Evolutionary conservation across 148 eudicot genomes (phyloP).

Genomic region (Cornus controversa): DNA sequence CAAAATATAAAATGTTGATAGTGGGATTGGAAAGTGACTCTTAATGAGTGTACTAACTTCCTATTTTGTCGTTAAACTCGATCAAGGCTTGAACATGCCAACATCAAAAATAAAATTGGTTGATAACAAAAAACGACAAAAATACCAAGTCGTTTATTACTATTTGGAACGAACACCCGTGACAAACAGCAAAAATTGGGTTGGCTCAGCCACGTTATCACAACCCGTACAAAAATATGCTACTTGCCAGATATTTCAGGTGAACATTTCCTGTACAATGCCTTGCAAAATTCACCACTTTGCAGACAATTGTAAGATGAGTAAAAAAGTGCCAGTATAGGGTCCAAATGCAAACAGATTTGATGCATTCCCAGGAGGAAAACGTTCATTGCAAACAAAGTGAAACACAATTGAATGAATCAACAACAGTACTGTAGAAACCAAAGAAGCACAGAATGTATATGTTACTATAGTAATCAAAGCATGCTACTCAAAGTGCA

Average conservation of each 20-base stretch:
- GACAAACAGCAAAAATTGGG: background rate
- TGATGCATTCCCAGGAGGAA: too few species aligned
- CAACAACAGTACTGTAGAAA: background rate
- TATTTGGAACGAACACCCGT: too few species aligned
- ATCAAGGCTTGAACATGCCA: background rate
- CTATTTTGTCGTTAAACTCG: background rate
- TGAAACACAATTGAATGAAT: background rate
- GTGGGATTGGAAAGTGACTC: background rate
- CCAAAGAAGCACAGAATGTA: slow-evolving; percentile 14
- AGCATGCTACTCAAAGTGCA: slow-evolving; percentile 31
- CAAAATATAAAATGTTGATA: background rate
- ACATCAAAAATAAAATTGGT: background rate
- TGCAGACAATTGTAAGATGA: background rate
- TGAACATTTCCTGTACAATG: slow-evolving; percentile 13
- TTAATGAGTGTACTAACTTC: background rate
- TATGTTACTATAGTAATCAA: slow-evolving; percentile 22
- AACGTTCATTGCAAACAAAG: background rate
- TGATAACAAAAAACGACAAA: background rate
- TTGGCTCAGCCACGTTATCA: background rate
- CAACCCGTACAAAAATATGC: background rate
- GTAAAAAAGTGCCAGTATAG: background rate
- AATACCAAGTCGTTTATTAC: background rate
- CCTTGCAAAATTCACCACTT: slow-evolving; percentile 5
- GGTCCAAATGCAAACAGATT: too few species aligned
- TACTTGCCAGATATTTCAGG: background rate